Evolutionary conservation across 2,329 filamentous ascomycete species (phyloP).

Genomic region (Cyphellophora europaea): DNA sequence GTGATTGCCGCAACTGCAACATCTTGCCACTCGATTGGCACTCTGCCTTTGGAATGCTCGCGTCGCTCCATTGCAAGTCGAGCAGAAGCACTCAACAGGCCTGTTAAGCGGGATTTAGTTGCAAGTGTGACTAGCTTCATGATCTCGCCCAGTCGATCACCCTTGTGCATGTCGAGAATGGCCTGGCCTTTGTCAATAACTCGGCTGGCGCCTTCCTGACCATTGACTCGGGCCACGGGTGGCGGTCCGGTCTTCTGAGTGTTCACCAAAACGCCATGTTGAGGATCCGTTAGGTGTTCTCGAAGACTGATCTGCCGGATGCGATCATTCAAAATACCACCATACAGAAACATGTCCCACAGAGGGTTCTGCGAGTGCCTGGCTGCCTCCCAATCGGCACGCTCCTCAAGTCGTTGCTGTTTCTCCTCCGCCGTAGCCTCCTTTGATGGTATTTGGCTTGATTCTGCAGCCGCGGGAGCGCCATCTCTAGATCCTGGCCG

Average conservation of each 20-base stretch:
- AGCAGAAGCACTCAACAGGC: conserved; percentile 68
- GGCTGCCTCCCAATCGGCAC: conserved; percentile 56
- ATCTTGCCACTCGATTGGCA: conserved; percentile 67
- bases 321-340: conserved; percentile 44
- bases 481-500: too few relatives aligned
- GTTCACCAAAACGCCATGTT: conserved; percentile 46
- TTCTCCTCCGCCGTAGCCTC: conserved; percentile 44
- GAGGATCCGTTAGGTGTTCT: conserved; percentile 49
- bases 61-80: conserved; percentile 62
- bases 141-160: conserved; percentile 67
- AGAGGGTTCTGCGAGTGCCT: conserved; percentile 60
- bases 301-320: conserved; percentile 49
- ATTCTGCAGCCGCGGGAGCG: too few relatives aligned
- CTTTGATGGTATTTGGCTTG: too few relatives aligned
- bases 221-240: conserved; percentile 40
- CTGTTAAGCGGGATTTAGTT: conserved; percentile 67
- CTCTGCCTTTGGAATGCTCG: conserved; percentile 66
- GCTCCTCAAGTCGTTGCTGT: conserved; percentile 53
- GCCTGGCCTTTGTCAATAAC: conserved; percentile 58
- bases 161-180: conserved; percentile 56
- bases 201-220: conserved; percentile 53
- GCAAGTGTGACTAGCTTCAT: conserved; percentile 74
- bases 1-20: conserved; percentile 51
- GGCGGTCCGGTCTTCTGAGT: conserved; percentile 26
- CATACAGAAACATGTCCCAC: conserved; percentile 62